Percentiles rank a stretch among this genome's conserved stretches.
phyloP scores from a whole-genome alignment of 2,329 filamentous ascomycete species.

The Pseudogymnoascus sp. region DNA sequence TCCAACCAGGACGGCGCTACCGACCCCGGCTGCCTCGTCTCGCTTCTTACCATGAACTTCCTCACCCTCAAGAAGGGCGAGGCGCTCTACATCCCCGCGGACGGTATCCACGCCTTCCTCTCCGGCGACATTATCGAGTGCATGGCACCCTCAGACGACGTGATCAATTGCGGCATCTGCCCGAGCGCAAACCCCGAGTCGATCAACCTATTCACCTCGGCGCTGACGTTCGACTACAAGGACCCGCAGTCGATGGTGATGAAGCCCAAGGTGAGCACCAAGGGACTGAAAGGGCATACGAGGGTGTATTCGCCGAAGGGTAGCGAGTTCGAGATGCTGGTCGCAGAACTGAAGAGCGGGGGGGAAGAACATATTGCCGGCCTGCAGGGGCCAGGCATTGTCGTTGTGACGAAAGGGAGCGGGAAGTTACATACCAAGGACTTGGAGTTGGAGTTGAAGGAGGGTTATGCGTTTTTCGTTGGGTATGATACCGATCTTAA shows the following conservation, averaged over 20 bases:
- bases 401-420: conserved; percentile 53
- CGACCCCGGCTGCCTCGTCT: conserved; percentile 62
- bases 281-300: conserved; percentile 52
- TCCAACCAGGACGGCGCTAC: conserved; percentile 52
- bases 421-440: conserved; percentile 49
- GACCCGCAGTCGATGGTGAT: conserved; percentile 48
- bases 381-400: conserved; percentile 52
- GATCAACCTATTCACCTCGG: conserved; percentile 53
- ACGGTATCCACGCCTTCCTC: conserved; percentile 93
- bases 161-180: conserved; percentile 68
- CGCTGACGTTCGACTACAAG: conserved; percentile 57
- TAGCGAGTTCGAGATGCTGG: conserved; percentile 64
- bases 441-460: conserved; percentile 44
- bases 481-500: conserved; percentile 26
- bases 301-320: conserved; percentile 57
- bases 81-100: conserved; percentile 86
- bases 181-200: conserved; percentile 56
- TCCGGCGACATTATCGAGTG: conserved; percentile 93
- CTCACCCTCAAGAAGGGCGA: conserved; percentile 61
- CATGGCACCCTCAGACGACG: conserved; percentile 97
- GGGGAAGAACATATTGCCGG: conserved; percentile 50
- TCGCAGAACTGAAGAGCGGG: conserved; percentile 45
- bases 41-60: conserved; percentile 68
- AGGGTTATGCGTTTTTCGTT: conserved; percentile 61
- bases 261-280: conserved; percentile 38